phyloP scores from a whole-genome alignment of 495 filamentous ascomycete species.

The Talaromyces thailandensis region DNA sequence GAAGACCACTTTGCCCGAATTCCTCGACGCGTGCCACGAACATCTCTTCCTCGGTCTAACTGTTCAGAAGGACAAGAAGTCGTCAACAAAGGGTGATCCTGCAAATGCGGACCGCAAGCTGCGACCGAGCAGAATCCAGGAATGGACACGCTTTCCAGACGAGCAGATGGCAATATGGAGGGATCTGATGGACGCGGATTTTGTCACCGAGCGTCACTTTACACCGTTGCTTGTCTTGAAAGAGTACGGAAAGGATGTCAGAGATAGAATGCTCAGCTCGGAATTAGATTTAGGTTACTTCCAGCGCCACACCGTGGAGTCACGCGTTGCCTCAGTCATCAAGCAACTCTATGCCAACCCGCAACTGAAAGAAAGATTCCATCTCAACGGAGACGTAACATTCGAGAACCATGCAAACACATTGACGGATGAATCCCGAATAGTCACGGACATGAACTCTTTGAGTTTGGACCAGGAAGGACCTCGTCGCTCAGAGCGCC shows the following conservation, averaged over 20 bases:
- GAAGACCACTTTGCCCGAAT: constrained; percentile 10
- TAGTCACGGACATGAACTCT: background rate
- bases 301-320: constrained; percentile 3
- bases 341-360: constrained; percentile 5
- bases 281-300: too few species aligned
- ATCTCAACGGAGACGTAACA: background rate
- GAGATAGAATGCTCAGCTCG: too few species aligned
- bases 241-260: too few species aligned
- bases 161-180: constrained; percentile 9
- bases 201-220: constrained; percentile 7
- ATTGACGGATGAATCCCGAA: background rate
- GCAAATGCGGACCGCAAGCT: constrained; percentile 10
- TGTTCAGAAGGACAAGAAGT: constrained; percentile 9
- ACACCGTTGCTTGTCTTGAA: background rate
- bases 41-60: constrained; percentile 8
- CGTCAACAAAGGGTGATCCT: constrained; percentile 10
- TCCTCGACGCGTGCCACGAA: constrained; percentile 11
- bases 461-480: background rate
- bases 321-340: constrained; percentile 8
- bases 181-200: constrained; percentile 8
- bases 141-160: constrained; percentile 6
- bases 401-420: background rate
- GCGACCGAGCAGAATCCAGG: constrained; percentile 8
- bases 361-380: constrained; percentile 4
- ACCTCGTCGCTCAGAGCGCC: constrained; percentile 2